A percentile compares a stretch with the other conserved stretches of the same genome.
These are phyloP conservation scores for Dioszegia crocea DNA, from an alignment of 768 basidiomycete species.

Conservation along the genomic window DNA sequence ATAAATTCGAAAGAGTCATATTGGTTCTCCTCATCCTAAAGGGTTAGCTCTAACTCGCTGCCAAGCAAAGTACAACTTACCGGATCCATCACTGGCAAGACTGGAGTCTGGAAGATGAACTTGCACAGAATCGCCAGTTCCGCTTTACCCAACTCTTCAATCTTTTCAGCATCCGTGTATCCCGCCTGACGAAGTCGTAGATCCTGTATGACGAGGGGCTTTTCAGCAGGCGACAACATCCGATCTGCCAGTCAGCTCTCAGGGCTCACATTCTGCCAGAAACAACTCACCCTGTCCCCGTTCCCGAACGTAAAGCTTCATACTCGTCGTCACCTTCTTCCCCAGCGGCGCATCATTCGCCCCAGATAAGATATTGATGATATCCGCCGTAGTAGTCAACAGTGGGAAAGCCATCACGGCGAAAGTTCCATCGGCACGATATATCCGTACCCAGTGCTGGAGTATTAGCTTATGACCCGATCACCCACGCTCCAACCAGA, in stretches of 20 bases:
- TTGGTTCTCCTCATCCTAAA: conserved; percentile 67
- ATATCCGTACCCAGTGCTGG: conserved; percentile 67
- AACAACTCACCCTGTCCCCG: conserved; percentile 49
- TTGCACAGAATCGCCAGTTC: conserved; percentile 79
- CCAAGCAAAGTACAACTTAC: conserved; percentile 19
- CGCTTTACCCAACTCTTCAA: conserved; percentile 70
- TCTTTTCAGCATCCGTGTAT: conserved; percentile 68
- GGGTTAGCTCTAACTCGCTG: conserved; percentile 28
- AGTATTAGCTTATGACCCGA: no score
- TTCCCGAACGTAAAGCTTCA: conserved; percentile 57
- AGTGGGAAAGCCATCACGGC: conserved; percentile 65
- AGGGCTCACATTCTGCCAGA: neutral
- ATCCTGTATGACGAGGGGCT: conserved; percentile 77
- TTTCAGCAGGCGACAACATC: conserved; percentile 71
- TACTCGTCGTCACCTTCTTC: conserved; percentile 39
- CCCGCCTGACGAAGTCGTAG: conserved; percentile 83
- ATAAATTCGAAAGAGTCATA: conserved; percentile 71
- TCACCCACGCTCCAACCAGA: neutral
- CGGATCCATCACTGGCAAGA: conserved; percentile 47
- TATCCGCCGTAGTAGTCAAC: conserved; percentile 63
- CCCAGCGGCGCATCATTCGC: conserved; percentile 25
- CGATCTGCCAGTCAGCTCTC: conserved; percentile 60
- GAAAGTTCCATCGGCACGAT: conserved; percentile 67
- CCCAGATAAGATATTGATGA: conserved; percentile 61
- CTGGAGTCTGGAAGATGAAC: conserved; percentile 73